A percentile compares a stretch with the other conserved stretches of the same genome.
phyloP scores from a whole-genome alignment of 1,284 basidiomycete genomes.

The Puccinia polysora region DNA sequence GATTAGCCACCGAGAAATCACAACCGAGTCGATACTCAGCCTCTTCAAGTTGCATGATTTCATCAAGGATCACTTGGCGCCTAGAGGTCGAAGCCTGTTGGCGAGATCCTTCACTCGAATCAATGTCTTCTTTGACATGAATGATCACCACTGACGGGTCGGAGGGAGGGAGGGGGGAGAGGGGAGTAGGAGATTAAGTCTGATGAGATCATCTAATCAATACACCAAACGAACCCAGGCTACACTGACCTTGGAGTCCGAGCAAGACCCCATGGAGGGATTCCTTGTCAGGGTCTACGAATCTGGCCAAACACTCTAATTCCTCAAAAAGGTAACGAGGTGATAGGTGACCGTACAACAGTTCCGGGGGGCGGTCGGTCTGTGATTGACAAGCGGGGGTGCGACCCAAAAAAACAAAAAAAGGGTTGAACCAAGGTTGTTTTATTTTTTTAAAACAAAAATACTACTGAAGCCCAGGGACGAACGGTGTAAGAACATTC shows the following conservation, averaged over 20 bases:
- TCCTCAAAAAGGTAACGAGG: slow-evolving; percentile 68
- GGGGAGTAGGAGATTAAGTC: background rate
- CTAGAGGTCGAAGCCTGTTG: background rate
- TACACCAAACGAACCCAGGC: too few species aligned
- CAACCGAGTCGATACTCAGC: background rate
- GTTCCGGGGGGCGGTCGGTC: slow-evolving; percentile 60
- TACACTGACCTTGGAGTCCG: slow-evolving; percentile 5
- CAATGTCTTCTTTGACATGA: slow-evolving; percentile 5
- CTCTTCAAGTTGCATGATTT: background rate
- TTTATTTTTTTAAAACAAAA: slow-evolving; percentile 68
- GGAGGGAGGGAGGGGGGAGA: background rate
- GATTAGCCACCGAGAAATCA: background rate
- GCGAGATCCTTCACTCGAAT: background rate
- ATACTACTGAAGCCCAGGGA: slow-evolving; percentile 58
- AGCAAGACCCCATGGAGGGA: background rate
- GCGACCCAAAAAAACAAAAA: slow-evolving; percentile 32
- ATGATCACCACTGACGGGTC: background rate
- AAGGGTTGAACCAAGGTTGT: too few species aligned
- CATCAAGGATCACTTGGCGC: background rate
- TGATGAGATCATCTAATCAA: background rate
- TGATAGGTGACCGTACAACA: slow-evolving; percentile 70
- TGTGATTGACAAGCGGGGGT: slow-evolving; percentile 22
- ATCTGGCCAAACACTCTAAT: slow-evolving; percentile 62
- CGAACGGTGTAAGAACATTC: slow-evolving; percentile 5
- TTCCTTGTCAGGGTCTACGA: slow-evolving; percentile 56